phyloP scores from a whole-genome alignment of 352 stramenopile genomes.

The Globisporangium lucens region DNA sequence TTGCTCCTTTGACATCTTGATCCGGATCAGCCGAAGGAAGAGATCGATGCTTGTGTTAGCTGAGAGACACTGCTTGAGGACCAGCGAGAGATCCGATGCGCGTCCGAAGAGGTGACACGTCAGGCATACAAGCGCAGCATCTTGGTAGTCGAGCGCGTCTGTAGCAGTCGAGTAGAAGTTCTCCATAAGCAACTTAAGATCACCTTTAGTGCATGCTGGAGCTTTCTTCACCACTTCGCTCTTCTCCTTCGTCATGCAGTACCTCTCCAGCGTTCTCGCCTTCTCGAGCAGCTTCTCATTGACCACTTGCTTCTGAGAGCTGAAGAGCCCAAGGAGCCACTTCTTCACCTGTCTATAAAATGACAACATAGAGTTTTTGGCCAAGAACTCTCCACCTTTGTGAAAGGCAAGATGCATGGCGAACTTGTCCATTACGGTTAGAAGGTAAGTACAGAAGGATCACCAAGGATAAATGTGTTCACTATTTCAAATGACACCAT shows the following conservation, averaged over 20 bases:
- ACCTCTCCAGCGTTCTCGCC: not conserved
- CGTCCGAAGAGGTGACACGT: conserved; percentile 37
- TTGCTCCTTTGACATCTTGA: conserved; percentile 31
- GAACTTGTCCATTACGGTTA: too few species aligned
- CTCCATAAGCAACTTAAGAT: conserved; percentile 17
- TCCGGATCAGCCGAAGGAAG: conserved; percentile 28
- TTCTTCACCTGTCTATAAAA: not conserved
- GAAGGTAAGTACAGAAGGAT: too few species aligned
- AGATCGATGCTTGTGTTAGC: conserved; percentile 17
- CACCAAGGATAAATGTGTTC: too few species aligned
- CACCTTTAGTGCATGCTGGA: conserved; percentile 25
- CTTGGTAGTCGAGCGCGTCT: conserved; percentile 26
- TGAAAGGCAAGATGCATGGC: too few species aligned
- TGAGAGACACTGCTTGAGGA: conserved; percentile 26
- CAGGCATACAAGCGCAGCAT: conserved; percentile 27
- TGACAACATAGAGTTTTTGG: not conserved
- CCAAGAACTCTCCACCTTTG: not conserved
- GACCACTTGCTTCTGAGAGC: not conserved
- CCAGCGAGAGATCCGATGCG: conserved; percentile 21
- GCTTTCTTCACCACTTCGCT: conserved; percentile 29
- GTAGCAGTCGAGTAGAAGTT: conserved; percentile 25
- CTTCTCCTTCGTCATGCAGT: conserved; percentile 21
- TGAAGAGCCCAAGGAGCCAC: not conserved
- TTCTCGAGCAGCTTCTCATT: conserved; percentile 1
- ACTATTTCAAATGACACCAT: too few species aligned